Base-by-base conservation (phyloP, 106 monocot species). In the Dendrobium nobile region DNA sequence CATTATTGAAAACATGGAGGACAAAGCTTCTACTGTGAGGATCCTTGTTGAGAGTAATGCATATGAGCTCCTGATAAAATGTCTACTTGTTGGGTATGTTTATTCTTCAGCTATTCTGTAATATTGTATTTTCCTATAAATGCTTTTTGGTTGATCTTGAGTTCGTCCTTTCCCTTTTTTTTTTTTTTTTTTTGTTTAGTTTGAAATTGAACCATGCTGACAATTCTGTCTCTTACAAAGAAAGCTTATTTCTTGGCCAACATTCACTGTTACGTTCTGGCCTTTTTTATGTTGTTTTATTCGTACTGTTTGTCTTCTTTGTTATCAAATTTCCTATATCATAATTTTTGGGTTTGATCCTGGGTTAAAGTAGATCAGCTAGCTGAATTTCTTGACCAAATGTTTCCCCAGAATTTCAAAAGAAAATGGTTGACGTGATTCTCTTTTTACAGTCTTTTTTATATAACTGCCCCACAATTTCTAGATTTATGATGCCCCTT, bases 61-160 rank as follows among this genome's bases (percentile, higher is more conserved):
- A 33, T 92, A 94, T 33, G 84, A 87, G 54, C 87, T 94, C 42
- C 86, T 97, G 47, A 59, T 97, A 13, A 80, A 73, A n/a, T 92
- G 92, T 84, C 84, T 97, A 61, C 40, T 91, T 85, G 82, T 91
- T 37, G 91, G 94, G 97, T 97, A 89, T 67, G 83, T 19, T 48
- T 27, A 41, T 70, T 54, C 41, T n/a, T 28, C 13, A 44, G 47
- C 56, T 72, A 33, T 47, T 54, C 40, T 41, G 17, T 54, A 17
- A 22, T n/a, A 15, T 26, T 41, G 37, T 33, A 65, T 43, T 64
- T 41, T 10, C 70, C 13, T 70, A 11, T 70, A 11, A 70, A 70
- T 70, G 33, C 13, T 70, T 70, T 70, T 37, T 28, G 33, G 11
- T 37, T 28, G 15, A 33, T n/a, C 9, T 70, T 70, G 33, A 70